Base-by-base conservation (phyloP, 495 filamentous ascomycete genomes). In the Neohortaea acidophila region DNA sequence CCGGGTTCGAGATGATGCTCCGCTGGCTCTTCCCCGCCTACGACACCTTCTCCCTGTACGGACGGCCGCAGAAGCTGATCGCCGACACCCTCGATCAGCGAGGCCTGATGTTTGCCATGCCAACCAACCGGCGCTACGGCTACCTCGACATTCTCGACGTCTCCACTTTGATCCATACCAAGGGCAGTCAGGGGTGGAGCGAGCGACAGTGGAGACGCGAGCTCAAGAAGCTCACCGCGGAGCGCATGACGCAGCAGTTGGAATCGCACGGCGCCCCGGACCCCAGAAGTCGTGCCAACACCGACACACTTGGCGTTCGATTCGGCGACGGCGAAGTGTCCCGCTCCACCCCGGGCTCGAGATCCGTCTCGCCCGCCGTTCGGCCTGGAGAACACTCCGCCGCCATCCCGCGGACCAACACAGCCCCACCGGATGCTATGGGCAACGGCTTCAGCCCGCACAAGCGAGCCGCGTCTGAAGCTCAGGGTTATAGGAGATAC, bases 51-150 rank as follows among this genome's bases (percentile, higher is more conserved):
- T 77, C 69, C 18, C 65, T 96, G 11, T 99, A 99, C 49, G 89
- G 89, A 5, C 80, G 89, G 13, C 89, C 89, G 7, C 82, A 70
- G 20, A 77, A 81, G 41, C 65, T 99, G 19, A 75, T 93, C 33
- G 81, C 89, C 1, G 92, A 91, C 51, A 75, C 79, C 0, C 72
- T 81, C 19, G 84, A 99, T 57, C 63, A 76, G 3, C 76, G 81
- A 42, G 87, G 89, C 41, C 66, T 99, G 49, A 99, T 99, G 89
- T 96, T 99, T 60, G 91, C 84, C 0, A 87, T 99, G 75, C 91
- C 89, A 0, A 80, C 78, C 49, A 73, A 91, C 41, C 73, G 73
- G 27, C 71, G 79, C 39, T 93, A 93, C 54, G 87, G 89, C 0
- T 96, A 96, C 55, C 58, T 96, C 15, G 91, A 96, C 48, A 69